phyloP scores from a whole-genome alignment of 176 grass and related monocot genomes.

The Oryza meyeriana region DNA sequence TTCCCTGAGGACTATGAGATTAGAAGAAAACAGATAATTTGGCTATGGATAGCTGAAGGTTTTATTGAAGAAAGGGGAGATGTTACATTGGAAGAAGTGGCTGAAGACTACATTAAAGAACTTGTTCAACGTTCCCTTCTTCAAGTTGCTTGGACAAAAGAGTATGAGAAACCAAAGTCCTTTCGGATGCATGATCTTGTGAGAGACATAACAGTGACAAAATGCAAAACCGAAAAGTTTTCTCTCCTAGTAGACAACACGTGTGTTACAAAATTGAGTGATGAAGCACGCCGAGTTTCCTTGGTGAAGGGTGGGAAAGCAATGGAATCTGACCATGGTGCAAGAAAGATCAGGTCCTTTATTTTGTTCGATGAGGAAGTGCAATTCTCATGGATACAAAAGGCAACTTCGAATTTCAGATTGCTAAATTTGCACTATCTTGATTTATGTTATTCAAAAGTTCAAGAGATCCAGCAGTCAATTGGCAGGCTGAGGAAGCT shows the following conservation, averaged over 20 bases:
- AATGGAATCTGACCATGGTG: too few relatives aligned
- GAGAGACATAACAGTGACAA: background rate
- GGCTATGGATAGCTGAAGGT: background rate
- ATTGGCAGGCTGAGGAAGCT: background rate
- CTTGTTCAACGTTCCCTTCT: background rate
- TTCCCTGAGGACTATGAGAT: too few relatives aligned
- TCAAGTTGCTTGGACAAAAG: background rate
- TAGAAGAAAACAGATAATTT: too few relatives aligned
- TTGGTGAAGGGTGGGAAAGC: background rate
- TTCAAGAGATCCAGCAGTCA: background rate
- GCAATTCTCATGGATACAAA: background rate
- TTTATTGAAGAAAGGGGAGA: conserved; percentile 11
- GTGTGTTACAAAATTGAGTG: background rate
- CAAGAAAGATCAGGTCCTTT: background rate
- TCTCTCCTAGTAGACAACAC: background rate
- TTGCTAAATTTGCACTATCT: conserved; percentile 18
- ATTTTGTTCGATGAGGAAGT: background rate
- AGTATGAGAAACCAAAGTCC: background rate
- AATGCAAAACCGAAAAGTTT: background rate
- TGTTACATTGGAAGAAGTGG: background rate
- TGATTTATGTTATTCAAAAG: background rate
- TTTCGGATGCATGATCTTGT: conserved; percentile 19
- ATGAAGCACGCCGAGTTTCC: background rate
- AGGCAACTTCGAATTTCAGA: background rate
- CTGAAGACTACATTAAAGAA: background rate